Conservation (phyloP, 805 yeast species). For the Kazachstania africana region DNA sequence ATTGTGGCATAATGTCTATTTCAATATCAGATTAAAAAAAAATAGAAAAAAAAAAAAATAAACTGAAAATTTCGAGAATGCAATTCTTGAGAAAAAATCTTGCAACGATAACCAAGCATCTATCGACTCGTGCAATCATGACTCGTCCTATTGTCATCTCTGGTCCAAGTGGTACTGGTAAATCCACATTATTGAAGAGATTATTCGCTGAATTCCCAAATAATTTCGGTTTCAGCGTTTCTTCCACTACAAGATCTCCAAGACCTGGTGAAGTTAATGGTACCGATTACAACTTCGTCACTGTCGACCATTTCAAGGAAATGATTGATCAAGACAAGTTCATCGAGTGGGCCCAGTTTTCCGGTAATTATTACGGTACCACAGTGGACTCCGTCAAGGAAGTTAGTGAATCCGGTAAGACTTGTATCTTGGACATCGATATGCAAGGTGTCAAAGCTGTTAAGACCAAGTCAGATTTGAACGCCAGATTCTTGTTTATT, state of each 20-base stretch:
- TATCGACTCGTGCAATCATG: too few relatives aligned
- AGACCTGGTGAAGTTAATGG: constrained; percentile 88
- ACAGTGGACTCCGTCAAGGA: constrained; percentile 71
- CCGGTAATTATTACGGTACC: constrained; percentile 97
- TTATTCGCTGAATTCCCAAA: constrained; percentile 84
- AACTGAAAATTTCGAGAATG: too few relatives aligned
- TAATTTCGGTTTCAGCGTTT: constrained; percentile 85
- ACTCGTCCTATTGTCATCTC: constrained; percentile 84
- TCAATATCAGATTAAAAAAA: too few relatives aligned
- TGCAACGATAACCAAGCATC: too few relatives aligned
- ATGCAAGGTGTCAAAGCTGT: constrained; percentile 98
- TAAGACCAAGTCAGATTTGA: constrained; percentile 56
- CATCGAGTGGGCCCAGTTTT: constrained; percentile 96
- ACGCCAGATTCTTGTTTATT: constrained; percentile 76
- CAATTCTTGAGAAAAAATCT: too few relatives aligned
- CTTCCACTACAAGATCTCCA: constrained; percentile 79
- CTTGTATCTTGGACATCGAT: constrained; percentile 91
- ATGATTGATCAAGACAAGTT: constrained; percentile 67
- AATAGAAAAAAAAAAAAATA: too few relatives aligned
- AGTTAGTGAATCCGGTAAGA: constrained; percentile 44
- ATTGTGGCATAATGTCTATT: too few relatives aligned
- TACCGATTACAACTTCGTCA: constrained; percentile 75
- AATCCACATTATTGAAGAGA: constrained; percentile 83
- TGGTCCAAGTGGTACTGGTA: constrained; percentile 96
- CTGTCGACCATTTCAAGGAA: constrained; percentile 67